These are phyloP conservation scores for Phytophthora fragariae DNA, from an alignment of 352 stramenopile genomes.

Conservation along the genomic window DNA sequence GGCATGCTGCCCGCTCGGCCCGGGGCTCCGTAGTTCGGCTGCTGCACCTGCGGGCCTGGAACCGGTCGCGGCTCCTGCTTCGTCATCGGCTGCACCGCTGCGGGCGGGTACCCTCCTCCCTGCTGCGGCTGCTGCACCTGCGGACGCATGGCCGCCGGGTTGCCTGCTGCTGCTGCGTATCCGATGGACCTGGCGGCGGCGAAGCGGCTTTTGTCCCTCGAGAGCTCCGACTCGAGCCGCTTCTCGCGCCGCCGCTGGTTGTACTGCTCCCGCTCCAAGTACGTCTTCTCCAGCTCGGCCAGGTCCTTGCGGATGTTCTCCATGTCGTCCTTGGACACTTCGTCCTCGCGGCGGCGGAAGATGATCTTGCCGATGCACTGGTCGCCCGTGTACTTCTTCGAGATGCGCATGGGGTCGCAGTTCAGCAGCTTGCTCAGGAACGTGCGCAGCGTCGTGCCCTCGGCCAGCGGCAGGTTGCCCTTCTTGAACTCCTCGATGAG, in stretches of 20 bases:
- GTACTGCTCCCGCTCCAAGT: constrained; percentile 95
- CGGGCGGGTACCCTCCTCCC: constrained; percentile 24
- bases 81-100: constrained; percentile 22
- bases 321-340: constrained; percentile 83
- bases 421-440: constrained; percentile 98
- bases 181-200: constrained; percentile 47
- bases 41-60: constrained; percentile 11
- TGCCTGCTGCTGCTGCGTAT: constrained; percentile 34
- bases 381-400: constrained; percentile 98
- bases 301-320: constrained; percentile 81
- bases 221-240: constrained; percentile 83
- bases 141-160: constrained; percentile 18
- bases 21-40: constrained; percentile 27
- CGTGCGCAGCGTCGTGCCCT: constrained; percentile 97
- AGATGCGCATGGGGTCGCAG: constrained; percentile 99
- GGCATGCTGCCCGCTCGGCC: constrained; percentile 25
- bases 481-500: constrained; percentile 98
- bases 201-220: constrained; percentile 74
- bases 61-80: constrained; percentile 37
- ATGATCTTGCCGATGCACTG: constrained; percentile 98
- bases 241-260: constrained; percentile 93
- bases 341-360: constrained; percentile 77
- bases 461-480: constrained; percentile 95
- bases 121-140: constrained; percentile 31
- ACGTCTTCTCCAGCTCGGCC: constrained; percentile 94